Conservation (phyloP, 2,329 filamentous ascomycete genomes). For the Penicillium sp. region DNA sequence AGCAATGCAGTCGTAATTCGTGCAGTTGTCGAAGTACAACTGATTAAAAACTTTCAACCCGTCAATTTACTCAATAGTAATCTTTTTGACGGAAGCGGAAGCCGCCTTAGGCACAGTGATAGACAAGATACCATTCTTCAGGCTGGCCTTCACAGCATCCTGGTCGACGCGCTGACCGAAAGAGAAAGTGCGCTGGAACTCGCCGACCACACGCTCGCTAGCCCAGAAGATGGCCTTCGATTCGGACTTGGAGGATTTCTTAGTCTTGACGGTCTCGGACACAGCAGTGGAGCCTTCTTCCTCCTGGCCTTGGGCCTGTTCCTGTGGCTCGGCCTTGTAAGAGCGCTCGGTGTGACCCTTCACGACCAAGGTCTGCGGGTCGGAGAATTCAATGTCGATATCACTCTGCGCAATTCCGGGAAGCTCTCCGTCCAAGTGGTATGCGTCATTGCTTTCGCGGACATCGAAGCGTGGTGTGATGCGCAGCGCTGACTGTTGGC, state of each 20-base stretch:
- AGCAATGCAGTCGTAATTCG: background rate
- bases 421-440: slow-evolving; percentile 49
- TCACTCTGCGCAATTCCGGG: slow-evolving; percentile 48
- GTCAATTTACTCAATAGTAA: slow-evolving; percentile 53
- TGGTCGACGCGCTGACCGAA: slow-evolving; percentile 60
- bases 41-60: background rate
- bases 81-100: slow-evolving; percentile 50
- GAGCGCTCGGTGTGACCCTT: slow-evolving; percentile 44
- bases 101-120: slow-evolving; percentile 58
- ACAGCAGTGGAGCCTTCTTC: slow-evolving; percentile 33
- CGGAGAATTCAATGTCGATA: slow-evolving; percentile 49
- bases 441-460: slow-evolving; percentile 44
- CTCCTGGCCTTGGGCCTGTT: slow-evolving; percentile 49
- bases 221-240: slow-evolving; percentile 54
- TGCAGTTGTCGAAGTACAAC: background rate
- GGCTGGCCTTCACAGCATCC: slow-evolving; percentile 57
- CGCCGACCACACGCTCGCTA: slow-evolving; percentile 57
- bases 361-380: slow-evolving; percentile 47
- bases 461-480: slow-evolving; percentile 49
- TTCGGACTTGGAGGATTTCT: background rate
- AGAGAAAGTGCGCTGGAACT: slow-evolving; percentile 58
- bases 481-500: slow-evolving; percentile 17
- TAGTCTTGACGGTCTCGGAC: background rate
- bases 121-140: slow-evolving; percentile 60
- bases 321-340: slow-evolving; percentile 29